Base-by-base conservation (phyloP, 495 filamentous ascomycete genomes). In the Umbilicaria muhlenbergii region DNA sequence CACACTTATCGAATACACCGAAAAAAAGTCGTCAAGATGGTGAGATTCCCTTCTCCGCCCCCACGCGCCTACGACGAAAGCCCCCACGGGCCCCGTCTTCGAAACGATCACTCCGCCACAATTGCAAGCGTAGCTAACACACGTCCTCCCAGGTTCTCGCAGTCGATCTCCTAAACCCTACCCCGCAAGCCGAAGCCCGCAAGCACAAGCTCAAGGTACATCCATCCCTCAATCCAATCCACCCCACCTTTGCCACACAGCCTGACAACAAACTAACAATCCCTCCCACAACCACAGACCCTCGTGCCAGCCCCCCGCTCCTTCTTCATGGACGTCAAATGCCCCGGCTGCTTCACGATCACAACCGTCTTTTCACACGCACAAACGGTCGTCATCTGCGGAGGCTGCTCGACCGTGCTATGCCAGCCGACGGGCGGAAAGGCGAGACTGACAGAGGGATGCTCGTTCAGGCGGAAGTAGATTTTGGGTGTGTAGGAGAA, bases 241-340 rank as follows among this genome's bases (percentile, higher is more conserved):
- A 19, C 15, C 19, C 24, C 24, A 28, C 24, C 24, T 7, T 28
- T 28, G 24, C 24, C 24, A 28, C 24, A 28, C 24, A 28, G 8
- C 24, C n/a, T n/a, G n/a, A 28, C 4, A 28, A 3, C 5, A 10
- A 28, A 4, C 38, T 34, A 32, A 42, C 33, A 24, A 40, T 14
- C 35, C 32, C 28, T 15, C 38, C 2, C 11, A 34, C 19, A 39
- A 48, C 47, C 34, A 54, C 54, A 95, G 91, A 83, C 74, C 44
- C 80, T 98, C 58, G 91, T 98, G 59, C 91, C 91, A 56, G 80
- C 77, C 46, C 91, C 91, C 50, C 85, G 91, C 58, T 94, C 87
- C 55, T 98, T 96, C 80, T 98, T 98, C 79, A 98, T 98, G 91
- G 91, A 98, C 58, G 91, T 98, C 71, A 98, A 95, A 77, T 98